Percentiles rank a stretch among this genome's conserved stretches.
These are phyloP conservation scores for Venturia pyrina DNA, from an alignment of 2,329 filamentous ascomycete genomes.

Conservation along the genomic window DNA sequence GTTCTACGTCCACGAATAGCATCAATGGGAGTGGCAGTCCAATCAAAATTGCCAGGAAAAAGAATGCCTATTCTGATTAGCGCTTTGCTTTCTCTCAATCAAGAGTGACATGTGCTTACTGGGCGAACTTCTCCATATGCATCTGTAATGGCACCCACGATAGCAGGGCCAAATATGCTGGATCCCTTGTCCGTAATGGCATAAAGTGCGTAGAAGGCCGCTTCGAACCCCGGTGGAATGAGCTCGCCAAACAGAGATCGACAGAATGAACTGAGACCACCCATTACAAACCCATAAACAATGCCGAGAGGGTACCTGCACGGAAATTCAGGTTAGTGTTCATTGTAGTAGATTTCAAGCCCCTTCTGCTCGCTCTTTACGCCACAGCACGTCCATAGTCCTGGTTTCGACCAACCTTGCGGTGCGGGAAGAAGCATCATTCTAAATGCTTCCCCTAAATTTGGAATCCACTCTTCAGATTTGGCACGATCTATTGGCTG, in stretches of 20 bases:
- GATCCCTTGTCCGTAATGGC: constrained; percentile 97
- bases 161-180: constrained; percentile 84
- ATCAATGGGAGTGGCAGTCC: constrained; percentile 76
- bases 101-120: constrained; percentile 19
- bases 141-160: constrained; percentile 90
- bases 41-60: constrained; percentile 80
- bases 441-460: too few species aligned
- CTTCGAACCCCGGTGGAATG: constrained; percentile 88
- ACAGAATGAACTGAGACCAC: constrained; percentile 87
- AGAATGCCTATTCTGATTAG: constrained; percentile 53
- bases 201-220: constrained; percentile 92
- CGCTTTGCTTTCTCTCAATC: neutral
- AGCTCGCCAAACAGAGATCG: constrained; percentile 86
- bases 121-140: constrained; percentile 41
- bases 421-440: neutral
- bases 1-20: constrained; percentile 72
- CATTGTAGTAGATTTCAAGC: neutral
- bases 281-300: constrained; percentile 86
- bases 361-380: too few species aligned
- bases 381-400: neutral
- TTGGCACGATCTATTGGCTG: too few species aligned
- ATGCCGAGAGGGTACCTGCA: constrained; percentile 59
- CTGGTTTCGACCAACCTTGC: neutral
- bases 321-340: neutral
- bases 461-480: too few species aligned